A percentile compares a stretch with the other conserved stretches of the same genome.
These are phyloP conservation scores for Spraguea lophii DNA, from an alignment of 371 early-diverging fungal species.

Conservation along the genomic window DNA sequence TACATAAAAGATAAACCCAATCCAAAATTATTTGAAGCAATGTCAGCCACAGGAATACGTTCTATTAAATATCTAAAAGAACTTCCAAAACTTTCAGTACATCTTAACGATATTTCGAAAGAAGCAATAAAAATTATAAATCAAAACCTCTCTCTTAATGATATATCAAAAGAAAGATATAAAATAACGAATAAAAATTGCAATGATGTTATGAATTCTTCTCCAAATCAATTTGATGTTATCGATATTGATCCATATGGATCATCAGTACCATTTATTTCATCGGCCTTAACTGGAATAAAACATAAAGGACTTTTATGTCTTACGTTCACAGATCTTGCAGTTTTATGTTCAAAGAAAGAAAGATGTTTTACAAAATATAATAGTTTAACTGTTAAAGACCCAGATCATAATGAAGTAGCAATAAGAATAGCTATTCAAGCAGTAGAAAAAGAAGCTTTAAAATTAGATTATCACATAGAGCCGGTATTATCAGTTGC, in stretches of 20 bases:
- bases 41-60: slow-evolving; percentile 89
- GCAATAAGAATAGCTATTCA: slow-evolving; percentile 61
- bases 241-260: slow-evolving; percentile 83
- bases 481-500: slow-evolving; percentile 71
- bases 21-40: slow-evolving; percentile 62
- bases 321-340: slow-evolving; percentile 95
- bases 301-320: slow-evolving; percentile 77
- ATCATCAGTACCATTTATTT: slow-evolving; percentile 77
- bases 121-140: slow-evolving; percentile 72
- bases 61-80: slow-evolving; percentile 92
- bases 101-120: slow-evolving; percentile 72
- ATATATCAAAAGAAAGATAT: slow-evolving; percentile 42
- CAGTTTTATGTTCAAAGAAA: slow-evolving; percentile 61
- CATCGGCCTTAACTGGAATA: slow-evolving; percentile 75
- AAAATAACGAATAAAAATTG: slow-evolving; percentile 42
- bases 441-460: slow-evolving; percentile 60
- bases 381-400: slow-evolving; percentile 47
- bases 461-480: slow-evolving; percentile 62
- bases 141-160: slow-evolving; percentile 66
- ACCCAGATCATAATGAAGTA: slow-evolving; percentile 33
- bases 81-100: slow-evolving; percentile 57
- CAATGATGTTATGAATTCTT: slow-evolving; percentile 31
- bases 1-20: slow-evolving; percentile 24
- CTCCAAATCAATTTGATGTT: slow-evolving; percentile 42
- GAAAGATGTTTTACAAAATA: slow-evolving; percentile 70